Evolutionary conservation across 805 yeast species (phyloP), one percentile per base, ranked within the genome.

Genomic region (Kodamaea laetipori): DNA sequence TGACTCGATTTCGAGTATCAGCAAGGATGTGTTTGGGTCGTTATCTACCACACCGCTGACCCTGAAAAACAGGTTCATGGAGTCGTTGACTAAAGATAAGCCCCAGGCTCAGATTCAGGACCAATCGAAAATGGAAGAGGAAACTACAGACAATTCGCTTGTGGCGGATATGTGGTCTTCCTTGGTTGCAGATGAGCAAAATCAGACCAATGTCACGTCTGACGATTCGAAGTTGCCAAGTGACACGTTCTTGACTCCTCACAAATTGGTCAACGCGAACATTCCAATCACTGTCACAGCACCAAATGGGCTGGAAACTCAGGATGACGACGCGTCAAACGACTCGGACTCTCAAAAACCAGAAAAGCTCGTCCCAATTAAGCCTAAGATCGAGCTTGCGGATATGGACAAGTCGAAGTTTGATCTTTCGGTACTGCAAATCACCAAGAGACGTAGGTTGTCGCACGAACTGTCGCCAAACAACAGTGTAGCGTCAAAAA

Each of bases 401-500:
- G 37, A 33, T 15, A 15, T 21, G 38, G 38, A 35, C n/a, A 24
- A 30, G 17, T 30, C 34, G 11, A 30, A 30, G 19, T 30, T 30
- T 19, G 34, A 30, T 11, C 34, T 30, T 10, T 30, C 34, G 19
- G 34, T 30, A 4, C 19, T 8, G 28, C 38, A 35, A 30, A 30
- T 23, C 25, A 30, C 34, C 12, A 37, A 25, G 21, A 37, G 30
- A 25, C 31, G 39, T 11, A 37, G 17, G 9, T 9, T 37, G 3
- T n/a, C 26, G 12, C 16, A 17, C 15, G 31, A 24, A n/a, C 64
- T 54, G 17, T 61, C 74, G 5, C 74, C 74, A 1, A 64, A 63
- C 45, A 56, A 59, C 43, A 55, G 63, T 4, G 55, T 68, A 21
- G 75, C 74, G 12, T 57, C 68, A 4, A 63, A 61, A 47, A 63